Conservation (phyloP, 208 protist genomes). For the Trypanosoma rangeli region DNA sequence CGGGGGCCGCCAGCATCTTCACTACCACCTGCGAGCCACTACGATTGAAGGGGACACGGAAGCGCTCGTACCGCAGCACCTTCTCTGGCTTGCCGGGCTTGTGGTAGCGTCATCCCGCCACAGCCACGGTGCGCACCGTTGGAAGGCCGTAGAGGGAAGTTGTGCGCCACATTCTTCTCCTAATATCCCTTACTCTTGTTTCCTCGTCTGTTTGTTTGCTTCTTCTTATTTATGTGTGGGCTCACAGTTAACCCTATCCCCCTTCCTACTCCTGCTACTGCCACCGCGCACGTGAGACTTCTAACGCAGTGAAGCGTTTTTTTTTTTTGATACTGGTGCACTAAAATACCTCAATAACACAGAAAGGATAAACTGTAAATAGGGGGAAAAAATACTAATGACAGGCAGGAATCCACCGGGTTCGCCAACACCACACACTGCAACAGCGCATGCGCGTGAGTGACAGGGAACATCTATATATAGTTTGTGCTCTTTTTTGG, state of each 20-base stretch:
- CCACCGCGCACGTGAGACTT: no score
- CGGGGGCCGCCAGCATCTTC: constrained; percentile 95
- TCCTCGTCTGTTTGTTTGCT: background rate
- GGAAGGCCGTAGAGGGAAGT: constrained; percentile 29
- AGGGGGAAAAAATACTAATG: background rate
- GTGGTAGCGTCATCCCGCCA: constrained; percentile 88
- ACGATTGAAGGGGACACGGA: constrained; percentile 84
- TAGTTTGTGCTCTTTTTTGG: background rate
- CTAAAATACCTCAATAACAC: background rate
- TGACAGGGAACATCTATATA: constrained; percentile 7
- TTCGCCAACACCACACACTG: background rate
- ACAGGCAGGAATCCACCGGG: background rate
- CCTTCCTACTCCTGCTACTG: background rate
- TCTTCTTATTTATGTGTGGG: background rate
- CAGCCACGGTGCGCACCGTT: constrained; percentile 72
- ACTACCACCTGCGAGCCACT: constrained; percentile 86
- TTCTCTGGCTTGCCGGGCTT: constrained; percentile 64
- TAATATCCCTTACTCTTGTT: background rate
- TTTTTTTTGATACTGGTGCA: background rate
- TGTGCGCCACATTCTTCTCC: constrained; percentile 20
- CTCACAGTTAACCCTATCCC: background rate
- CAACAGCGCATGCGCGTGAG: no score
- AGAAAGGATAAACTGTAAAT: background rate
- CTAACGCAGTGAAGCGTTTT: background rate
- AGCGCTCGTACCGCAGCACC: constrained; percentile 87